phyloP scores from a whole-genome alignment of 352 stramenopile species.

The Phytopythium ostracodes region DNA sequence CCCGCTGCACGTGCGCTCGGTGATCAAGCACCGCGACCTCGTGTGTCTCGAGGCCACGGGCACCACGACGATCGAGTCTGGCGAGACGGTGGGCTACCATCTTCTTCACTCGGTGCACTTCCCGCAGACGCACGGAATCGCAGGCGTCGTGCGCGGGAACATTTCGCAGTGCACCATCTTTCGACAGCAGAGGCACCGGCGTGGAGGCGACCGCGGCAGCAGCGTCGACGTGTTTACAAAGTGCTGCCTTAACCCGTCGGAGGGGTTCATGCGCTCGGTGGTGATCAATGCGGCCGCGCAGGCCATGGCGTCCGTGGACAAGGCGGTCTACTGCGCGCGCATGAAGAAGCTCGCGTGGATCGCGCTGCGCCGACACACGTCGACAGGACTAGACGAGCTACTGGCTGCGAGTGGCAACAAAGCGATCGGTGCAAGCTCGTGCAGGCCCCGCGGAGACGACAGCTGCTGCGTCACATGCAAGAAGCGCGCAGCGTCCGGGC shows the following conservation, averaged over 20 bases:
- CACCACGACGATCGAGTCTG: slow-evolving; percentile 32
- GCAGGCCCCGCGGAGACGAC: slow-evolving; percentile 5
- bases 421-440: background rate
- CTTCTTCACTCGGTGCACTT: slow-evolving; percentile 66
- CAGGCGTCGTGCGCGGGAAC: slow-evolving; percentile 32
- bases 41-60: slow-evolving; percentile 55
- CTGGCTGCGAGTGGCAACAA: slow-evolving; percentile 15
- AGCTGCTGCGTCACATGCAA: slow-evolving; percentile 36
- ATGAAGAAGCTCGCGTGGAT: slow-evolving; percentile 72
- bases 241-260: slow-evolving; percentile 12
- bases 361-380: slow-evolving; percentile 20
- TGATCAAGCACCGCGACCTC: slow-evolving; percentile 54
- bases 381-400: slow-evolving; percentile 12
- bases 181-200: slow-evolving; percentile 23
- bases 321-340: slow-evolving; percentile 43
- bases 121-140: slow-evolving; percentile 29
- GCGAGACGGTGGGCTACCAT: slow-evolving; percentile 56
- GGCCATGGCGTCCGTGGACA: slow-evolving; percentile 24
- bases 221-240: slow-evolving; percentile 28
- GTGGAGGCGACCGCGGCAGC: slow-evolving; percentile 1
- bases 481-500: slow-evolving; percentile 14
- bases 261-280: slow-evolving; percentile 16
- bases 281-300: slow-evolving; percentile 20
- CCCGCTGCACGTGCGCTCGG: slow-evolving; percentile 32
- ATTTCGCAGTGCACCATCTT: slow-evolving; percentile 58